Evolutionary conservation across 2,329 filamentous ascomycete species (phyloP).

Genomic region (Penicillium sp.): DNA sequence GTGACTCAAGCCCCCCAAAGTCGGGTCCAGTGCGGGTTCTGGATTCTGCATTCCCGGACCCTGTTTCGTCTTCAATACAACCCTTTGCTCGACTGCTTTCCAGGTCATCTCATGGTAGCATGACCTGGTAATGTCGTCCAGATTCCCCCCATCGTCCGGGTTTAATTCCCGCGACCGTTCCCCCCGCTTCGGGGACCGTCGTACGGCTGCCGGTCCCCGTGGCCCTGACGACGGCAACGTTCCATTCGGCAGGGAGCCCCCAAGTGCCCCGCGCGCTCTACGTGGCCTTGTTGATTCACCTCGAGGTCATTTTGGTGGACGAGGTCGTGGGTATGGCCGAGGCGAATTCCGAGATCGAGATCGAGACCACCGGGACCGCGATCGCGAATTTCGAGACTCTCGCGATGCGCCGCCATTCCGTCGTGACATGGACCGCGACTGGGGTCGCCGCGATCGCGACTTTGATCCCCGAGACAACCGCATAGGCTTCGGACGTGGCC

Average conservation of each 20-base stretch:
- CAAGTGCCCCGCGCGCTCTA: conserved; percentile 77
- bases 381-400: conserved; percentile 44
- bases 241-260: conserved; percentile 66
- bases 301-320: conserved; percentile 51
- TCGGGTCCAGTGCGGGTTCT: conserved; percentile 1
- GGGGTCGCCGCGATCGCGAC: conserved; percentile 49
- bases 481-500: conserved; percentile 47
- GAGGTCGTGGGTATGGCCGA: conserved; percentile 47
- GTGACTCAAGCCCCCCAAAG: conserved; percentile 1
- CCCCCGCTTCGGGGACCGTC: conserved; percentile 70
- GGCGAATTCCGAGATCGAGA: conserved; percentile 53
- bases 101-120: conserved; percentile 31
- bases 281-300: conserved; percentile 73
- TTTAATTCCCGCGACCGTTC: conserved; percentile 67
- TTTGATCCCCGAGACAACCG: conserved; percentile 47
- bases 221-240: conserved; percentile 61
- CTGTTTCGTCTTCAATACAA: conserved; percentile 1
- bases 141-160: conserved; percentile 65
- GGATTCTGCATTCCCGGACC: conserved; percentile 3
- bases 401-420: conserved; percentile 43
- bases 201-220: conserved; percentile 55
- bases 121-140: conserved; percentile 55
- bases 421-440: conserved; percentile 46
- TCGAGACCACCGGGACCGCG: conserved; percentile 57
- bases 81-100: not conserved